These are phyloP conservation scores for Beauveria australis DNA, from an alignment of 2,329 filamentous ascomycete species.

Conservation along the genomic window DNA sequence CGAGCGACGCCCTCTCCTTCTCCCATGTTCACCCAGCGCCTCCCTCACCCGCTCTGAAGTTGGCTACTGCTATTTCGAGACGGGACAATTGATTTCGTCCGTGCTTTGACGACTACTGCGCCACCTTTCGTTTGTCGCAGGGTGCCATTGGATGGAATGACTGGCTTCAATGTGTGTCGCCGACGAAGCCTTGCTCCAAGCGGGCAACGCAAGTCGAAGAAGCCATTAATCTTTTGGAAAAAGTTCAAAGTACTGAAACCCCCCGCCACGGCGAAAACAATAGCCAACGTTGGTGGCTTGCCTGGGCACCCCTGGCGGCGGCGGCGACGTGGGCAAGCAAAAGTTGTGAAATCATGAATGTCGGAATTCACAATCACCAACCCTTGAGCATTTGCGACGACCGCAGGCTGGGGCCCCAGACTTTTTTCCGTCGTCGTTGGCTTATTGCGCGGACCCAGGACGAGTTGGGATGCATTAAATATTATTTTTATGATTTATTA, in stretches of 20 bases:
- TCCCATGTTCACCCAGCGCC: background rate
- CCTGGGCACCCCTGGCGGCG: background rate
- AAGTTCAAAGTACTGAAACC: no score
- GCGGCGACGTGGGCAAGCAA: background rate
- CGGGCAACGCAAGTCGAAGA: no score
- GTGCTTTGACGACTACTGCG: no score
- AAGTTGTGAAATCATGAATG: background rate
- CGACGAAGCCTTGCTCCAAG: no score
- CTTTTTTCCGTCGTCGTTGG: background rate
- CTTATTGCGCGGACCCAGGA: background rate
- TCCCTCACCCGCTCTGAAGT: background rate
- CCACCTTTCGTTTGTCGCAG: no score
- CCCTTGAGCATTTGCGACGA: background rate
- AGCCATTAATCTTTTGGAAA: no score
- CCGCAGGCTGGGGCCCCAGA: background rate
- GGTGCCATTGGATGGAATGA: no score
- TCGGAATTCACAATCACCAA: background rate
- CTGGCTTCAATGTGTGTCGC: no score
- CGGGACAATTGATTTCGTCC: no score
- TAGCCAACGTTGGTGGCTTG: slow-evolving; percentile 1
- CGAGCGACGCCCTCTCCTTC: background rate
- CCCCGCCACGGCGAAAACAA: no score
- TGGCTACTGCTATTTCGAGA: background rate
- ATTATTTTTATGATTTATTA: background rate
- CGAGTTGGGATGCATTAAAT: background rate